Base-by-base conservation (phyloP, 441 rosid species). In the Isatis lusitanica region DNA sequence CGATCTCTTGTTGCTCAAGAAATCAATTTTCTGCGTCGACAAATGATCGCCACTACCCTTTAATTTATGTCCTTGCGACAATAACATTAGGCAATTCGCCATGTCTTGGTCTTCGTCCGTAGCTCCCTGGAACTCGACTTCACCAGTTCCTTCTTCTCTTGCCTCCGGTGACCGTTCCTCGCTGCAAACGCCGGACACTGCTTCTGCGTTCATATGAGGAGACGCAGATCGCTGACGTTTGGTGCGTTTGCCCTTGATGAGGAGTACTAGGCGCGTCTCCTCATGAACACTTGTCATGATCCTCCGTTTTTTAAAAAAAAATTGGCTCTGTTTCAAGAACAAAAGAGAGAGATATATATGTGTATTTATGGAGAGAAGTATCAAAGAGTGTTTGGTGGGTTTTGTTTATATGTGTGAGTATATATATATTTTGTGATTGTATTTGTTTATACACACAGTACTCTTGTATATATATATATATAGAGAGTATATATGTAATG, bases 11-110 rank as follows among this genome's bases (percentile, higher is more conserved):
- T 13, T 7, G 3, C 28, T 7, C 13, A 71, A 59, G 76, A 65
- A 77, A 40, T 13, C 48, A 24, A 18, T 1, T 31, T 42, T 76
- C 15, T 6, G 57, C 7, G 24, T 30, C 12, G 51, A 13, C 3
- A 28, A 38, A 43, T 33, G 55, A 66, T 67, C 63, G 21, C 15
- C 40, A 17, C 58, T 55, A 2, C 60, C 24, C 24, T 77, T 78
- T 39, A 17, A 39, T 46, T 28, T 39, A 48, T n/a, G 52, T 28
- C 84, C 83, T 70, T 80, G 84, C 2, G 90, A 81, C 62, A 88
- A 70, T 46, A 88, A 78, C 50, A 88, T 84, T 16, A 88, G 70
- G 72, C 92, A 86, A 61, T 84, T 84, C 2, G 92, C 92, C 87
- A 84, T 79, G 68, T 86, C 90, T 69, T 83, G 84, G 28, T 87